A percentile compares a stretch with the other conserved stretches of the same genome.
Conservation (phyloP, 2,329 filamentous ascomycete genomes). For the Dichotomopilus funicola region DNA sequence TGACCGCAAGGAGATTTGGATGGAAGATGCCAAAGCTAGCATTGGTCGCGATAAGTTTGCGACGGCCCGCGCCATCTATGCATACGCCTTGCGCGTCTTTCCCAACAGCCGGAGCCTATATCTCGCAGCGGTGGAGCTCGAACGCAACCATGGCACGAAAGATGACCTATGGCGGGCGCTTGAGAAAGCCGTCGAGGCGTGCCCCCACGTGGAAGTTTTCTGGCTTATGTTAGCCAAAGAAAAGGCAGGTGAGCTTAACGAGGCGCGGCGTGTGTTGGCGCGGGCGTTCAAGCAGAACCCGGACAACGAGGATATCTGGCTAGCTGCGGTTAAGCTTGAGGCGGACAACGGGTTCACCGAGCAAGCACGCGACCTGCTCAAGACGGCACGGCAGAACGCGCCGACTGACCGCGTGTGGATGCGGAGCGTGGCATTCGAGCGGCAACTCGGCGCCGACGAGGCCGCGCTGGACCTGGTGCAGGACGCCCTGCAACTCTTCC, state of each 20-base stretch:
- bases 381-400: constrained; percentile 77
- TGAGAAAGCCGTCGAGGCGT: constrained; percentile 89
- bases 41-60: constrained; percentile 78
- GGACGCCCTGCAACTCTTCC: constrained; percentile 80
- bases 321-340: constrained; percentile 92
- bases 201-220: constrained; percentile 80
- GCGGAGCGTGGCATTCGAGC: constrained; percentile 89
- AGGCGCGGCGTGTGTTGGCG: constrained; percentile 76
- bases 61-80: constrained; percentile 89
- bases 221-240: constrained; percentile 97
- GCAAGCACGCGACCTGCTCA: constrained; percentile 74
- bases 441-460: constrained; percentile 72
- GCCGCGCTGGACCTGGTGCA: constrained; percentile 81
- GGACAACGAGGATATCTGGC: constrained; percentile 97
- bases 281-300: constrained; percentile 91
- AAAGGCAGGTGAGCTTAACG: constrained; percentile 80
- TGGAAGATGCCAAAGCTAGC: constrained; percentile 81
- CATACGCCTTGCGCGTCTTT: constrained; percentile 84
- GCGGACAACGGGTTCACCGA: constrained; percentile 79
- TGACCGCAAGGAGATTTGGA: constrained; percentile 91
- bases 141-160: constrained; percentile 79
- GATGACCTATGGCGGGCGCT: constrained; percentile 79
- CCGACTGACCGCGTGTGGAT: constrained; percentile 96
- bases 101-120: constrained; percentile 81
- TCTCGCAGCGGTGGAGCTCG: constrained; percentile 84